Evolutionary conservation across 2,329 filamentous ascomycete genomes (phyloP), one percentile per base, ranked within the genome.

Genomic region (Phialemonium atrogriseum): DNA sequence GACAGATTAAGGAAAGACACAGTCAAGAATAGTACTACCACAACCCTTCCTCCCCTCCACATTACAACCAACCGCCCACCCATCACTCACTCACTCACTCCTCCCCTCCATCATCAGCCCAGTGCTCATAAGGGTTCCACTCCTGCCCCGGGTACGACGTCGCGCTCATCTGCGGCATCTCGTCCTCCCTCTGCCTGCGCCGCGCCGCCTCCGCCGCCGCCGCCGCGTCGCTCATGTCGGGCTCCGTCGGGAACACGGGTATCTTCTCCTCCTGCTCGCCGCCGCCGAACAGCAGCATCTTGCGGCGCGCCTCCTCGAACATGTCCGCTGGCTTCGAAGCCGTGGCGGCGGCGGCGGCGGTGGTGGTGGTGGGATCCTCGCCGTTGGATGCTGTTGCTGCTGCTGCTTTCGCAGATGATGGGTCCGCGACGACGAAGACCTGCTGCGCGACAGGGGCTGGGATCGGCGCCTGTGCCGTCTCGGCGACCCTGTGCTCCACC

Each of bases 101-200:
- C 18, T 52, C 52, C 27, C 36, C 39, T 12, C 38, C 43, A 7
- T 46, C 48, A 12, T 45, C 46, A 24, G 30, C 39, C 26, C 47
- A 47, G 23, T 48, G 52, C 4, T 40, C 52, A 32, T 70, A 73
- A 3, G 76, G 76, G 43, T 72, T 72, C 77, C 79, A 84, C 51
- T 83, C 78, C 56, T 81, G 75, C 0, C 79, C 79, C 0, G 79
- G 79, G 51, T 82, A 84, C 48, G 70, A 77, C 10, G 76, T 78
- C 6, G 77, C 77, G 28, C 63, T 69, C 79, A 84, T 83, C 36
- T 66, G 59, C 10, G 70, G 67, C 47, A 59, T 50, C 10, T 64
- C 60, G n/a, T 65, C 59, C 19, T 62, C 57, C 24, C 59, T 54
- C 28, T 45, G 48, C 31, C 56, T 54, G 17, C 55, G 56, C 15